phyloP scores from a whole-genome alignment of 306 rosid genomes.

The Aeschynomene evenia region DNA sequence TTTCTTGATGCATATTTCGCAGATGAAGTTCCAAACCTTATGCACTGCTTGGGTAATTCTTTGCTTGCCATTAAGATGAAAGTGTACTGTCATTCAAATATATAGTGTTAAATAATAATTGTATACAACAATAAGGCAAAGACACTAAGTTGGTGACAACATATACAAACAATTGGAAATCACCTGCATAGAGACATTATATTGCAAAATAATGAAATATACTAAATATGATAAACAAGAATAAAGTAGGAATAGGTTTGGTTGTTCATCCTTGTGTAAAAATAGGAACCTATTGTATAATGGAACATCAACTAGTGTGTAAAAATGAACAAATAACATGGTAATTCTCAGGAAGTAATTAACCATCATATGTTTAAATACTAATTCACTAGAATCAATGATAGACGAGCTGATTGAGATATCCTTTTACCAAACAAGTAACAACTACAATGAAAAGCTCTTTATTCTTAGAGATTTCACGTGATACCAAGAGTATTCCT shows the following conservation, averaged over 20 bases:
- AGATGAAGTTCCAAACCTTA: constrained; percentile 66
- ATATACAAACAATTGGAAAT: not conserved
- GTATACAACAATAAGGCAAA: constrained; percentile 11
- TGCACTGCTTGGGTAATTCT: constrained; percentile 82
- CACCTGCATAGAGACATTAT: not conserved
- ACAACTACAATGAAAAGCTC: not conserved
- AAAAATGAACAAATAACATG: constrained; percentile 3
- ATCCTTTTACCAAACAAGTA: constrained; percentile 21
- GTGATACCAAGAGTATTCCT: not conserved
- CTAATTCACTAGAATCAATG: not conserved
- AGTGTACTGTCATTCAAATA: constrained; percentile 72
- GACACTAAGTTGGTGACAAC: constrained; percentile 15
- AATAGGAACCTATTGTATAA: not conserved
- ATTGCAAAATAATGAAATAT: not conserved
- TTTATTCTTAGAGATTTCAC: not conserved
- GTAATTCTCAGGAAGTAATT: constrained; percentile 1
- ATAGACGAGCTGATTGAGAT: constrained; percentile 4
- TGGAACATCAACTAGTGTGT: not conserved
- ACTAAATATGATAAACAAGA: not conserved
- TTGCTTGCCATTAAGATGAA: constrained; percentile 91
- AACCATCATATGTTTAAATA: not conserved
- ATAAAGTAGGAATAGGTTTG: not conserved
- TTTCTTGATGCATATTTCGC: constrained; percentile 72
- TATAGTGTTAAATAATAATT: constrained; percentile 27
- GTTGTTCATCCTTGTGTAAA: not conserved